These are phyloP conservation scores for Salix dunnii DNA, from an alignment of 345 rosid genomes.

Conservation along the genomic window DNA sequence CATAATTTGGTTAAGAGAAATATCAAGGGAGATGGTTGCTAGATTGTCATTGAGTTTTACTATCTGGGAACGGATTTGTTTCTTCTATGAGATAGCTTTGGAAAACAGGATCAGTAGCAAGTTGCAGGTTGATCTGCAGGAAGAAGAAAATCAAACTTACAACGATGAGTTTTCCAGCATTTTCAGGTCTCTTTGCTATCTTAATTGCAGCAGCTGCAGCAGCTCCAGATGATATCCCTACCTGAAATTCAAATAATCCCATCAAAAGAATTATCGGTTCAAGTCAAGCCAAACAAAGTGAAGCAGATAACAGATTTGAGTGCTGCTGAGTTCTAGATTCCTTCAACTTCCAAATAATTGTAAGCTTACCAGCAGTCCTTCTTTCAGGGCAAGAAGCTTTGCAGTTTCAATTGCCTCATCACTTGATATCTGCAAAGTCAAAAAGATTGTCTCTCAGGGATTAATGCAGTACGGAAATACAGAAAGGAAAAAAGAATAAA, in stretches of 20 bases:
- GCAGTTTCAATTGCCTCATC: conserved; percentile 53
- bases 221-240: conserved; percentile 73
- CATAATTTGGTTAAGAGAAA: not conserved
- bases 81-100: not conserved
- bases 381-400: conserved; percentile 48
- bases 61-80: not conserved
- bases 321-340: not conserved
- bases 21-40: not conserved
- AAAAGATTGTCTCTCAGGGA: not conserved
- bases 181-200: conserved; percentile 59
- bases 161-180: conserved; percentile 63
- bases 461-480: not conserved
- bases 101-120: not conserved
- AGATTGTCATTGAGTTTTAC: not conserved
- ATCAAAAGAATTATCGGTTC: not conserved
- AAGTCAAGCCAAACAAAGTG: not conserved
- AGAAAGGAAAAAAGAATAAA: not conserved
- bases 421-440: conserved; percentile 38
- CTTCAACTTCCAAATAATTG: not conserved
- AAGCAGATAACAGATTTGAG: not conserved
- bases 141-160: conserved; percentile 35
- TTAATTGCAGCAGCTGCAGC: conserved; percentile 63
- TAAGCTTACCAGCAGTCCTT: conserved; percentile 52
- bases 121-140: not conserved
- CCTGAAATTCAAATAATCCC: conserved; percentile 30